These are phyloP conservation scores for Albifimbria verrucaria DNA, from an alignment of 2,329 filamentous ascomycete genomes.

Conservation along the genomic window DNA sequence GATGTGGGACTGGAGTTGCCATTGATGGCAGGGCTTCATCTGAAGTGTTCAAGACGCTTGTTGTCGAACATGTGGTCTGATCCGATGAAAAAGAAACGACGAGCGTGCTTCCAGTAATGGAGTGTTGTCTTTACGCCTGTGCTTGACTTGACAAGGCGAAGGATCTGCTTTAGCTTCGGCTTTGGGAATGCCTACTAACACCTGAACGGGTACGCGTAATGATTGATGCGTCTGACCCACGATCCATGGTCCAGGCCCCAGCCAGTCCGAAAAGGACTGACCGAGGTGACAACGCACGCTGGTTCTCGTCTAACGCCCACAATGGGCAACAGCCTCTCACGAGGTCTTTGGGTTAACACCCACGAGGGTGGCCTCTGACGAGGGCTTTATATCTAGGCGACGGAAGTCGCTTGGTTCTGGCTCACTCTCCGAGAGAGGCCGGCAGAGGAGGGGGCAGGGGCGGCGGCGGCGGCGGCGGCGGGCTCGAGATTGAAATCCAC, in stretches of 20 bases:
- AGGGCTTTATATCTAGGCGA: background rate
- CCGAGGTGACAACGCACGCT: background rate
- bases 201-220: background rate
- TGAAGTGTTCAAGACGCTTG: no score
- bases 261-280: background rate
- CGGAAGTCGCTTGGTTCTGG: background rate
- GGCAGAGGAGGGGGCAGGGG: background rate
- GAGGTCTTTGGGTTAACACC: background rate
- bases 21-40: no score
- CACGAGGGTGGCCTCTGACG: background rate
- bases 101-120: background rate
- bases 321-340: background rate
- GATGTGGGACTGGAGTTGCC: no score
- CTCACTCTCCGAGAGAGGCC: background rate
- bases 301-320: background rate
- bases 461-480: no score
- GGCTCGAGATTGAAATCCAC: no score
- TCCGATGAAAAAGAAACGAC: background rate
- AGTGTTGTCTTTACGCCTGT: background rate
- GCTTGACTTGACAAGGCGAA: background rate
- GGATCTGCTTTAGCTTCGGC: background rate
- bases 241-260: background rate
- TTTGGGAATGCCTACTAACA: background rate
- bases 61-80: no score
- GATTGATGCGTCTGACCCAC: background rate